Conservation (phyloP, 2,329 filamentous ascomycete species). For the Colletotrichum lini region DNA sequence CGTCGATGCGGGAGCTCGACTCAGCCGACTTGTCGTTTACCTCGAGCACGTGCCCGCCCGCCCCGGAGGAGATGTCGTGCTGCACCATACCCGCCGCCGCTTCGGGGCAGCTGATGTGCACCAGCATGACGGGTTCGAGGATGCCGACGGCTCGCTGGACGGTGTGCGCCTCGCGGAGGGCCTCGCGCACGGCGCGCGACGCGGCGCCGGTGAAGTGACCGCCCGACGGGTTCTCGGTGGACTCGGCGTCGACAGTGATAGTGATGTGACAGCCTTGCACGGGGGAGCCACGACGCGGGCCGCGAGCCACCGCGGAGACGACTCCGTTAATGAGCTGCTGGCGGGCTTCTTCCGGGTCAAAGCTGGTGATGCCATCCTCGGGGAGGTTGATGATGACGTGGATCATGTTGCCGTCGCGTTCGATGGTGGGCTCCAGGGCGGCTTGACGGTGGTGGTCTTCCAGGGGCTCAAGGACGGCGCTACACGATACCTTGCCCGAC, state of each 20-base stretch:
- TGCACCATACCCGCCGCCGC: conserved; percentile 84
- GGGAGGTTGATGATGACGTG: conserved; percentile 68
- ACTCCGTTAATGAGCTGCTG: conserved; percentile 83
- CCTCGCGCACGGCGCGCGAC: conserved; percentile 75
- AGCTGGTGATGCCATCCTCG: conserved; percentile 62
- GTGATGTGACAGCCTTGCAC: conserved; percentile 82
- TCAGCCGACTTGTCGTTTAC: conserved; percentile 70
- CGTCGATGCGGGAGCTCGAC: conserved; percentile 70
- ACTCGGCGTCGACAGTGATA: conserved; percentile 74
- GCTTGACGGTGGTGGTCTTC: conserved; percentile 55
- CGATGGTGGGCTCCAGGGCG: conserved; percentile 59
- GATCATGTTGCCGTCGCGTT: conserved; percentile 80
- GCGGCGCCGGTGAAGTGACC: conserved; percentile 76
- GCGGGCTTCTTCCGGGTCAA: conserved; percentile 65
- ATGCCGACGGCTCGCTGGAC: conserved; percentile 71
- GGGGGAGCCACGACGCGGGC: conserved; percentile 84
- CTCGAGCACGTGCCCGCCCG: conserved; percentile 81
- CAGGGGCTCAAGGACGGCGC: conserved; percentile 75
- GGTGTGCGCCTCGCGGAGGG: conserved; percentile 73
- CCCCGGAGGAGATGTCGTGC: conserved; percentile 82
- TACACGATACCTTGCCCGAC: conserved; percentile 82
- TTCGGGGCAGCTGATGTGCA: conserved; percentile 89
- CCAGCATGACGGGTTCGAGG: conserved; percentile 95
- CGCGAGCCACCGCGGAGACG: conserved; percentile 86
- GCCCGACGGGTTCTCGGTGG: conserved; percentile 72